Base-by-base conservation (phyloP, 2,329 filamentous ascomycete species). In the Bipolaris cookei region DNA sequence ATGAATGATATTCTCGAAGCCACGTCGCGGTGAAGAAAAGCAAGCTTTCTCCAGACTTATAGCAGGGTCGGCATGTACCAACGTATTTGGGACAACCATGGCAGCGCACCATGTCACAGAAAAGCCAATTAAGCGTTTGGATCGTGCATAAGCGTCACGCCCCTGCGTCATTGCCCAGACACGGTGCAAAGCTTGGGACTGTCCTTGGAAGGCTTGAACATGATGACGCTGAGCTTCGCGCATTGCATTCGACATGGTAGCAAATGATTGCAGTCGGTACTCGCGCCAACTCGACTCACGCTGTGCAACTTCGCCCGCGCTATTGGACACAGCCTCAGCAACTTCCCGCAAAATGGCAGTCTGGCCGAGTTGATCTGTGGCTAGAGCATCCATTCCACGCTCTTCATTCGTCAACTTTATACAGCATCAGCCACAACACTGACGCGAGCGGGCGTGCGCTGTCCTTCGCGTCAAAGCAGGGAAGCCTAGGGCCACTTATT, bases 171-270 rank as follows among this genome's bases (percentile, higher is more conserved):
- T 41, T 38, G 56, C 51, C 53, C 56, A 62, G 56, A 34, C 35
- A 51, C 54, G 44, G 32, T 28, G 30, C 25, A 30, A 38, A 35
- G 51, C 49, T 56, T 56, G 48, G 42, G 39, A 37, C 10, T 2
- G 23, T 30, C 37, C 57, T 59, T 55, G 55, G 58, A 56, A 65
- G 61, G 62, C 67, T 69, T 69, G 46, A 58, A 45, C 21, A 21
- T 58, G 20, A 58, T 69, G 67, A 69, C 67, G 64, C 32, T 45
- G 54, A 58, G 58, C 54, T 63, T 57, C 44, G 62, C 53, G 30
- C 54, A 54, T 52, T 39, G 21, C 11, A 32, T 46, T 44, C 45
- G 28, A 38, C n/a, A 16, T 20, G 14, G 20, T 30, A 34, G 16
- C 54, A 46, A 46, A 37, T 43, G 32, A 13, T 14, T n/a, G 28